Evolutionary conservation across 306 rosid species (phyloP).

Genomic region (Sicyos edulis): DNA sequence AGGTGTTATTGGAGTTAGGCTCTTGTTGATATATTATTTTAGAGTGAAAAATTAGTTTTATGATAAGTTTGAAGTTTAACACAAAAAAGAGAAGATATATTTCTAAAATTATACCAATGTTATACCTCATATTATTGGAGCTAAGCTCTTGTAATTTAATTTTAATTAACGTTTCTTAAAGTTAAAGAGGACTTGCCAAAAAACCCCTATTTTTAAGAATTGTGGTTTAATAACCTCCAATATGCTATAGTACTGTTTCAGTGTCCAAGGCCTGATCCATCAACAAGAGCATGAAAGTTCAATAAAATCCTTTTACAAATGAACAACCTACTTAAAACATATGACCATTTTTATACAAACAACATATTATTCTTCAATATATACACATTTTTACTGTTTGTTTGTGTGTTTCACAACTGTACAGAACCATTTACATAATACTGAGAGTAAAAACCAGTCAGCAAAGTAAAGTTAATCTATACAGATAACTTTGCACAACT

Average conservation of each 20-base stretch:
- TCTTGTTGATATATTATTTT: too few species aligned
- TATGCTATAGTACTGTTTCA: background rate
- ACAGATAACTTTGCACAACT: background rate
- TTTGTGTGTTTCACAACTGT: slow-evolving; percentile 15
- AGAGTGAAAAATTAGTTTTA: too few species aligned
- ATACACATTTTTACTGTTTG: background rate
- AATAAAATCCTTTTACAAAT: background rate
- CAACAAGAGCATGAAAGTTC: background rate
- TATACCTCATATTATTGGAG: too few species aligned
- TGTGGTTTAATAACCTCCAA: too few species aligned
- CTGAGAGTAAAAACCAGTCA: slow-evolving; percentile 14
- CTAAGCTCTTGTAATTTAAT: too few species aligned
- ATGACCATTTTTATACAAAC: background rate
- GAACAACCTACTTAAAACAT: background rate
- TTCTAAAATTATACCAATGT: too few species aligned
- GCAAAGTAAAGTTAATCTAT: slow-evolving; percentile 14
- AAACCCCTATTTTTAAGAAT: too few species aligned
- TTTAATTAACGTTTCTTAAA: too few species aligned
- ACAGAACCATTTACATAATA: background rate
- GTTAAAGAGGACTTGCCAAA: too few species aligned
- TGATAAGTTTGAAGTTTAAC: too few species aligned
- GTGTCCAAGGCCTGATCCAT: background rate
- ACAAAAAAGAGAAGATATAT: too few species aligned
- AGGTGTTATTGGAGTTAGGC: too few species aligned
- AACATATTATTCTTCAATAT: slow-evolving; percentile 1